Conservation (phyloP, 2,329 filamentous ascomycete species). For the Nakataea oryzae region DNA sequence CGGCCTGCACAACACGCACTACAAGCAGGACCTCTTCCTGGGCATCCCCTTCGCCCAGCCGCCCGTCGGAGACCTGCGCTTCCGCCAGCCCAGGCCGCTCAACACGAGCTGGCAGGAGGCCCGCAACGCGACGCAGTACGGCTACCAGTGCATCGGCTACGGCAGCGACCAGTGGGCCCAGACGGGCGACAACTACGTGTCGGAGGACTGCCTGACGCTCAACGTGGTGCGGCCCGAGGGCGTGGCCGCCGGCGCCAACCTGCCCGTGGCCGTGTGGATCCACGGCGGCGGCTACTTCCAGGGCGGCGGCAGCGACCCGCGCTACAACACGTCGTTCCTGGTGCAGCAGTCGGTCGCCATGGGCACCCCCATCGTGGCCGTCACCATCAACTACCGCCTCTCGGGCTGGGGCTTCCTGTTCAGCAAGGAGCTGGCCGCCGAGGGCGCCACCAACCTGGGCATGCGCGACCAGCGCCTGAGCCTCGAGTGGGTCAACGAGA, state of each 20-base stretch:
- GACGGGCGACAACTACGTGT: conserved; percentile 7
- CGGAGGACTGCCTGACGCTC: conserved; percentile 8
- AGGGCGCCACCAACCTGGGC: conserved; percentile 37
- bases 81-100: conserved; percentile 8
- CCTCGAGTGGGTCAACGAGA: conserved; percentile 38
- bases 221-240: conserved; percentile 38
- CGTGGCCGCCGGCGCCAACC: conserved; percentile 18
- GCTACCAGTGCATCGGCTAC: conserved; percentile 38
- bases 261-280: conserved; percentile 49
- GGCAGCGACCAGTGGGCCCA: conserved; percentile 18
- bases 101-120: conserved; percentile 31
- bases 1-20: conserved; percentile 19
- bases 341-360: conserved; percentile 32
- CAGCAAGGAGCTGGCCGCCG: conserved; percentile 27
- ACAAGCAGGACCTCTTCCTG: conserved; percentile 39
- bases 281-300: conserved; percentile 27
- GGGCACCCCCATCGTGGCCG: conserved; percentile 32
- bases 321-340: conserved; percentile 51
- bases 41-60: conserved; percentile 45
- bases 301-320: conserved; percentile 30
- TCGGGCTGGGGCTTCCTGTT: conserved; percentile 41
- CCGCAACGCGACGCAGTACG: conserved; percentile 31
- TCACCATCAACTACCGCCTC: conserved; percentile 36
- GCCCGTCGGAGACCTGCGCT: conserved; percentile 24
- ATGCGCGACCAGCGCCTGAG: conserved; percentile 38